Evolutionary conservation across 2,329 filamentous ascomycete genomes (phyloP).

Genomic region (Ascochyta pisi): DNA sequence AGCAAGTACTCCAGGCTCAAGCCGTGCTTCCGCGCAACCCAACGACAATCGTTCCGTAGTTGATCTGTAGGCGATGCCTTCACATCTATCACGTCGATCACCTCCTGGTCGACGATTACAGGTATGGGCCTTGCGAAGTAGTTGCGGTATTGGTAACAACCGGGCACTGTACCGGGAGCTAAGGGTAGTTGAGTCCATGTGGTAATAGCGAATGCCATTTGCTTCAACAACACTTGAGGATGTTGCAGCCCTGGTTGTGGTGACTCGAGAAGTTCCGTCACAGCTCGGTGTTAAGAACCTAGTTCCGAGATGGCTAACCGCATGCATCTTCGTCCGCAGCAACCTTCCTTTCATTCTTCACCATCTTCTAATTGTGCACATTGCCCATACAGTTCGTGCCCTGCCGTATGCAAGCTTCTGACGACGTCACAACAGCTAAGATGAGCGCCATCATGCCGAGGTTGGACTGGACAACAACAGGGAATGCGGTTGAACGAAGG

Average conservation of each 20-base stretch:
- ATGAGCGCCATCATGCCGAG: neutral
- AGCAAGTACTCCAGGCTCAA: neutral
- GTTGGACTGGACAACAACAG: conserved; percentile 5
- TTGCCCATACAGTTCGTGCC: too few relatives aligned
- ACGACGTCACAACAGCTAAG: neutral
- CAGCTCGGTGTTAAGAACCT: neutral
- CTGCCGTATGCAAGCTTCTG: neutral
- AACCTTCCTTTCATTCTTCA: neutral
- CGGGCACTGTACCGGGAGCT: neutral
- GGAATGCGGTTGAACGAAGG: neutral
- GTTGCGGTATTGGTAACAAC: conserved; percentile 3
- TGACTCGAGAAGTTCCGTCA: neutral
- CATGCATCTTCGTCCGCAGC: neutral
- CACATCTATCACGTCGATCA: neutral
- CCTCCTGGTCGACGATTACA: neutral
- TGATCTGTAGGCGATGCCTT: neutral
- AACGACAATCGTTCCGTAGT: neutral
- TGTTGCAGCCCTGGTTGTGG: neutral
- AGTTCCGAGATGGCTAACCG: conserved; percentile 5
- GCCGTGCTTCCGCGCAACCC: neutral
- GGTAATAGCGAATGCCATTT: neutral
- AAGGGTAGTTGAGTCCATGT: neutral
- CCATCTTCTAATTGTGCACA: neutral
- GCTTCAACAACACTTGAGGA: neutral
- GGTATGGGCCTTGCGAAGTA: neutral